Base-by-base conservation (phyloP, 257 asterid genomes). In the Solanum sitiens region DNA sequence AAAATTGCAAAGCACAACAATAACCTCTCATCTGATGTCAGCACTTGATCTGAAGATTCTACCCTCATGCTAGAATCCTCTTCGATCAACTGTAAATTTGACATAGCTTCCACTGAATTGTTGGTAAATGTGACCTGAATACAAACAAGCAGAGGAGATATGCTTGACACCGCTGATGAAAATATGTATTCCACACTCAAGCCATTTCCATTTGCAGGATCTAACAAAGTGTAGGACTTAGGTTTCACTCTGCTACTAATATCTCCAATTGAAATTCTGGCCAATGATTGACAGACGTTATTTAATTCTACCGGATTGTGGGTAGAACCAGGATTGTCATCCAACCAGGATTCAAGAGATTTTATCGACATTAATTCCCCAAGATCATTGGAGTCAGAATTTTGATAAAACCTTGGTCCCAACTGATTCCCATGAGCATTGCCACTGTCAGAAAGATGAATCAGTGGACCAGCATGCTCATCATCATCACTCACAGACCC, bases 261-360 rank as follows among this genome's bases (percentile, higher is more conserved):
- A 89, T 97, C 96, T 89, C 95, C 96, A 33, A 97, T 93, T 44
- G 99, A 94, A 90, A 97, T 96, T 93, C 96, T 92, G 87, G 99
- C 99, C 73, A 92, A 91, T 84, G 99, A 94, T 87, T 84, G 94
- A 86, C 86, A 90, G 86, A 80, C 93, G 50, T 86, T 91, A 88
- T 89, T 91, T 79, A 86, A 71, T 88, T 90, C 95, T 32, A 93
- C 88, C 71, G 92, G 87, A 86, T 86, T 91, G 82, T 88, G 95
- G 89, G 89, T 89, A 39, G 93, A 91, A 89, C 88, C 91, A 67
- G 98, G 92, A 90, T 88, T 93, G 80, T 97, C 99, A 89, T 94
- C 92, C 94, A 97, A 89, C 99, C 99, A 97, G 76, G 99, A 96
- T 87, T 97, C 99, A 72, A 97, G 94, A 74, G 94, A 94, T 87